Conservation (phyloP, 257 asterid species). For the Lithospermum erythrorhizon region DNA sequence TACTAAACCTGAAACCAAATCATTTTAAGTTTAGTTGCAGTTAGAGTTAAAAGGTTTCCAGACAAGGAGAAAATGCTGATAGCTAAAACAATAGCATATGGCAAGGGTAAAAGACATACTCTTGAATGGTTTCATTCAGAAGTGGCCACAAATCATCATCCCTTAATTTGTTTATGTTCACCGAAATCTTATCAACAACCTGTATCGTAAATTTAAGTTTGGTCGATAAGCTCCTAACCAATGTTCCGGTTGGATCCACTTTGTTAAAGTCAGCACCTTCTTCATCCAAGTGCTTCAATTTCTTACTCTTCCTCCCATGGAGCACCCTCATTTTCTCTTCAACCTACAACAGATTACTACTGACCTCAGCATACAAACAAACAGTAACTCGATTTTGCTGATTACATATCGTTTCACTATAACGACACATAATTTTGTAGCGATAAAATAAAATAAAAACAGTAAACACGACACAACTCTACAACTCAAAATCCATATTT, state of each 20-base stretch:
- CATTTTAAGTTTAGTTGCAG: no score
- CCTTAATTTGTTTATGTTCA: slow-evolving; percentile 69
- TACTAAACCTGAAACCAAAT: slow-evolving; percentile 42
- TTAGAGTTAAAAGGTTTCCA: no score
- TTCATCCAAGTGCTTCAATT: slow-evolving; percentile 61
- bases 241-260: slow-evolving; percentile 56
- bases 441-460: no score
- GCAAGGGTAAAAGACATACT: slow-evolving; percentile 27
- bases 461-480: no score
- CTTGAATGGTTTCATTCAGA: slow-evolving; percentile 66
- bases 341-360: slow-evolving; percentile 31
- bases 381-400: neutral
- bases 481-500: no score
- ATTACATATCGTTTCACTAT: neutral
- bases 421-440: no score
- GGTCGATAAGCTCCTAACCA: slow-evolving; percentile 76
- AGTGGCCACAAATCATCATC: slow-evolving; percentile 95
- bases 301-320: slow-evolving; percentile 58
- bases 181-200: slow-evolving; percentile 85
- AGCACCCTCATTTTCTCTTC: slow-evolving; percentile 91
- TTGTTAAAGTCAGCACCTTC: slow-evolving; percentile 82
- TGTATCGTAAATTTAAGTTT: slow-evolving; percentile 83
- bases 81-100: neutral
- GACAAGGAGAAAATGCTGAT: neutral
- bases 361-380: neutral